Base-by-base conservation (phyloP, 192 early-diverging fungal genomes). In the Coemansia sp. region DNA sequence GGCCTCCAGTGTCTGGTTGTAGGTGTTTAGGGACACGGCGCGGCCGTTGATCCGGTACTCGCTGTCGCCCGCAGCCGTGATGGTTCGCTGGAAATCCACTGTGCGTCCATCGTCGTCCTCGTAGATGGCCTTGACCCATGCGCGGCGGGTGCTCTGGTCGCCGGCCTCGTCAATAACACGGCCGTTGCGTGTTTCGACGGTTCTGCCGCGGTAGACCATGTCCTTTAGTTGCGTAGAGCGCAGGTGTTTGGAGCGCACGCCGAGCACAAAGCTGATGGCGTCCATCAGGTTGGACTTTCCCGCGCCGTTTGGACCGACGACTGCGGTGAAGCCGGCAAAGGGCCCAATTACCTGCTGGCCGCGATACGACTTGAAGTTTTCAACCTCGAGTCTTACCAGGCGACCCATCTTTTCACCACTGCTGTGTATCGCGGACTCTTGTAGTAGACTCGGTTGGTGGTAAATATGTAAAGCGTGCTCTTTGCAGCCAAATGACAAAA, bases 221-320 rank as follows among this genome's bases (percentile, higher is more conserved):
- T 99, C 95, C 45, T 83, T 80, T 26, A 99, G 79, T 20, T 92
- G 85, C 13, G 86, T 64, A 1, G 94, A 97, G 7, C 97, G 87
- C 51, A 99, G 72, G 32, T 97, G 91, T n/a, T 81, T 45, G 4
- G 92, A 92, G 39, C 93, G 87, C 45, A 99, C 86, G 24, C 97
- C 97, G 18, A 99, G 80, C 1, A 99, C 97, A 81, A 99, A 99
- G 24, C 87, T 90, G 60, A 99, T 94, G 30, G 97, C 97, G 64
- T 99, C 97, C 95, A 99, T 99, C 17, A 98, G 78, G 61, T 99
- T 99, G 15, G 94, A 97, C 71, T 99, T 99, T 13, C 93, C 95
- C 49, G 92, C 84, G 48, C 97, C 97, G 72, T 99, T 99, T 13
- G 94, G 93, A 6, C 97, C 97, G 49, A 97, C 94, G 19, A 99